A percentile compares a stretch with the other conserved stretches of the same genome.
Evolutionary conservation across 495 filamentous ascomycete species (phyloP).

Genomic region (Talaromyces proteolyticus): DNA sequence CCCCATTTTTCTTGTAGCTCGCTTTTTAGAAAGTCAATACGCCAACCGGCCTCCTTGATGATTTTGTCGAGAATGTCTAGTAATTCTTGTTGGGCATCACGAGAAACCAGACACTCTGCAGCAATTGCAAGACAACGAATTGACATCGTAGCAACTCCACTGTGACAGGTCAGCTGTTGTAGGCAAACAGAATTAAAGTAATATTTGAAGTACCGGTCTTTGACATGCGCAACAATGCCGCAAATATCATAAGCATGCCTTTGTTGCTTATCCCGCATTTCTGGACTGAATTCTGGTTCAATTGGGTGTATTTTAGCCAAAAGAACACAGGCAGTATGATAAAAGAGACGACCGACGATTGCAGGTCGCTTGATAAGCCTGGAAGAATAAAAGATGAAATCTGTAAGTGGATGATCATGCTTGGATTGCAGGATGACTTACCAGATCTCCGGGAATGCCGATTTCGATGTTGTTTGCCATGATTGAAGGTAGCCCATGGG

Average conservation of each 20-base stretch:
- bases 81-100: constrained; percentile 75
- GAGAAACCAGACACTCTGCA: constrained; percentile 62
- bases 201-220: constrained; percentile 51
- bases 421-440: constrained; percentile 30
- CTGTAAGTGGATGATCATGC: neutral
- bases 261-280: constrained; percentile 64
- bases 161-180: constrained; percentile 18
- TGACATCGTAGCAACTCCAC: constrained; percentile 69
- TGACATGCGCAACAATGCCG: constrained; percentile 79
- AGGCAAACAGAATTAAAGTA: neutral
- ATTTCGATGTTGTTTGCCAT: constrained; percentile 60
- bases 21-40: constrained; percentile 56
- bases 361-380: constrained; percentile 81
- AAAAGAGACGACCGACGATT: constrained; percentile 81
- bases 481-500: constrained; percentile 72
- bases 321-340: constrained; percentile 77
- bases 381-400: constrained; percentile 9
- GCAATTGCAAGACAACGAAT: constrained; percentile 74
- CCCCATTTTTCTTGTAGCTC: constrained; percentile 74
- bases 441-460: constrained; percentile 85
- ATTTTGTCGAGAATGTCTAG: constrained; percentile 72
- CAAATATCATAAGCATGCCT: constrained; percentile 76
- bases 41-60: constrained; percentile 73
- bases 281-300: constrained; percentile 40
- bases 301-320: constrained; percentile 77